Conservation (phyloP, 2,329 filamentous ascomycete genomes). For the Scytalidium sp. region DNA sequence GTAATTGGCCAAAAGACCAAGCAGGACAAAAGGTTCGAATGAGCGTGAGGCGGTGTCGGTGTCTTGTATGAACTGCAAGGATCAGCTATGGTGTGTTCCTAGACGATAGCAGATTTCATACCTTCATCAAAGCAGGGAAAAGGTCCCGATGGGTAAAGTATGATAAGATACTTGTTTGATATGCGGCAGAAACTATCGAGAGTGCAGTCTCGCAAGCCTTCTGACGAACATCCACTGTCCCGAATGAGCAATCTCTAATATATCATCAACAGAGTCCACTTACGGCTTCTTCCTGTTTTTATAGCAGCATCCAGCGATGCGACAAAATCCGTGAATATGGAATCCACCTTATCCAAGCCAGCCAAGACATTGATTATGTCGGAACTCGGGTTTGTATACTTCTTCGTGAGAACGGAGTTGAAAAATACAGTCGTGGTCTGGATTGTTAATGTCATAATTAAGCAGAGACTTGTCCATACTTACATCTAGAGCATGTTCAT, state of each 20-base stretch:
- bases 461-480: constrained; percentile 25
- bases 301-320: constrained; percentile 79
- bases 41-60: constrained; percentile 60
- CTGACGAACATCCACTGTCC: constrained; percentile 67
- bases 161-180: constrained; percentile 88
- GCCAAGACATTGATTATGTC: constrained; percentile 90
- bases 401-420: constrained; percentile 77
- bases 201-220: constrained; percentile 81
- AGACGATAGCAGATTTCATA: constrained; percentile 33
- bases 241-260: constrained; percentile 21
- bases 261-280: constrained; percentile 30
- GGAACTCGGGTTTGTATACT: constrained; percentile 91
- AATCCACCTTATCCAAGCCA: constrained; percentile 84
- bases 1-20: constrained; percentile 91
- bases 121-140: constrained; percentile 94
- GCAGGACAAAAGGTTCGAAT: constrained; percentile 74
- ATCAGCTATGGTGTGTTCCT: constrained; percentile 9
- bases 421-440: constrained; percentile 91
- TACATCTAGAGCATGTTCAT: constrained; percentile 85
- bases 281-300: constrained; percentile 69
- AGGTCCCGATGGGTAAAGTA: constrained; percentile 95
- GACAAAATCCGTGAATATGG: constrained; percentile 85
- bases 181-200: constrained; percentile 86
- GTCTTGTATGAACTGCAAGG: constrained; percentile 72
- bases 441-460: constrained; percentile 36